A percentile compares a stretch with the other conserved stretches of the same genome.
These are phyloP conservation scores for Podospora appendiculata DNA, from an alignment of 495 filamentous ascomycete species.

Conservation along the genomic window DNA sequence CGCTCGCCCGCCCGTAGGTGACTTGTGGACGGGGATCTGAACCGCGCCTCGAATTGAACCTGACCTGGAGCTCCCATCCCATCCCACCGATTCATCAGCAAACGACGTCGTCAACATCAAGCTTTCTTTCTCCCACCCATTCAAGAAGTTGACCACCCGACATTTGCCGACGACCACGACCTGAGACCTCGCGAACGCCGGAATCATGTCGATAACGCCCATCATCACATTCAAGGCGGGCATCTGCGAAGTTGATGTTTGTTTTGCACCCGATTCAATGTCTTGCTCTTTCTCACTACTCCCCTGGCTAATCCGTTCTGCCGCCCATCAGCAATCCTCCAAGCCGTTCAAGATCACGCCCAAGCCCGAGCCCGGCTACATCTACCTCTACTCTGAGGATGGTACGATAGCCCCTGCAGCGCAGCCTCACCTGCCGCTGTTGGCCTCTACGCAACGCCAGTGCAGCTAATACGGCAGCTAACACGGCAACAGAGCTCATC, in stretches of 20 bases:
- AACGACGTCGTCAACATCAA: too few species aligned
- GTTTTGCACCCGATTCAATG: constrained; percentile 22
- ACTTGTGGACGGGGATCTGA: too few species aligned
- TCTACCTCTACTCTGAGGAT: constrained; percentile 93
- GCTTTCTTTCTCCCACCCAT: too few species aligned
- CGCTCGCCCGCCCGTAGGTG: too few species aligned
- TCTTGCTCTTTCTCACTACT: constrained; percentile 12
- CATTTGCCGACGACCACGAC: too few species aligned
- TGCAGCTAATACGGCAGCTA: constrained; percentile 17
- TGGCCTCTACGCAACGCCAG: neutral
- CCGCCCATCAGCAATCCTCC: constrained; percentile 38
- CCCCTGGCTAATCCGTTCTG: constrained; percentile 3
- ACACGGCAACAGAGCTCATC: constrained; percentile 55
- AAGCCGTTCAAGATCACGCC: constrained; percentile 61
- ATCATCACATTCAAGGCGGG: constrained; percentile 98
- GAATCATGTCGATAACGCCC: constrained; percentile 67
- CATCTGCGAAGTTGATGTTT: constrained; percentile 76
- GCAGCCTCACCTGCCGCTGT: neutral
- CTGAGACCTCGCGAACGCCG: too few species aligned
- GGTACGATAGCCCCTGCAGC: constrained; percentile 36
- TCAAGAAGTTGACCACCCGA: too few species aligned
- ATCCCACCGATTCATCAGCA: too few species aligned
- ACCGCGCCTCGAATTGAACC: too few species aligned
- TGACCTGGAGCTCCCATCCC: too few species aligned
- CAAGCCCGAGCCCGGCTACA: constrained; percentile 66